These are phyloP conservation scores for Tuber umbilicatum DNA, from an alignment of 495 filamentous ascomycete genomes.

Conservation along the genomic window DNA sequence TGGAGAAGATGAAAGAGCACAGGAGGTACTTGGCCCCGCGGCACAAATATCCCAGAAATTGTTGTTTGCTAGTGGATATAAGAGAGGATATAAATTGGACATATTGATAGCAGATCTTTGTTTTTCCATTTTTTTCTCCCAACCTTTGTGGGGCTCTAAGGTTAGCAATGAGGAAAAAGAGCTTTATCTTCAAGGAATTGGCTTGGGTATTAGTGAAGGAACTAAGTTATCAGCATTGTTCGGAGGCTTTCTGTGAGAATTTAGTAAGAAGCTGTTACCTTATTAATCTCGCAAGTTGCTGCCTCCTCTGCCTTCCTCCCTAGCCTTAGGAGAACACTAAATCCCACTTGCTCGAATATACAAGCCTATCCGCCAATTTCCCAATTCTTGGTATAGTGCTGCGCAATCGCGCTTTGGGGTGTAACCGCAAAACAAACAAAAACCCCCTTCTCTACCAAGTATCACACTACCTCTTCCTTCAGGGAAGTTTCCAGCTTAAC, in stretches of 20 bases:
- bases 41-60: background rate
- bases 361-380: too few relatives aligned
- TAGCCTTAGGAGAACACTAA: too few relatives aligned
- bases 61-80: constrained; percentile 7
- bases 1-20: background rate
- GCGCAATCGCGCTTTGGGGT: background rate
- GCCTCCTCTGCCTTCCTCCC: too few relatives aligned
- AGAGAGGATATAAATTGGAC: constrained; percentile 6
- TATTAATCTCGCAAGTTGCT: too few relatives aligned
- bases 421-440: background rate
- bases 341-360: too few relatives aligned
- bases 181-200: background rate
- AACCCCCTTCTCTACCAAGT: too few relatives aligned
- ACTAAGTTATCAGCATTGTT: too few relatives aligned
- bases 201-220: background rate
- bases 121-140: background rate
- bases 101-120: constrained; percentile 7
- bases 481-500: background rate
- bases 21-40: background rate
- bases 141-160: background rate
- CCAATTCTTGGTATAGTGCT: background rate
- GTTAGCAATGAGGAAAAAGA: background rate
- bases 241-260: too few relatives aligned
- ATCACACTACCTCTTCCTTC: background rate
- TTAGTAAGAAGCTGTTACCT: too few relatives aligned